Base-by-base conservation (phyloP, 768 basidiomycete species). In the Rickenella mellea region DNA sequence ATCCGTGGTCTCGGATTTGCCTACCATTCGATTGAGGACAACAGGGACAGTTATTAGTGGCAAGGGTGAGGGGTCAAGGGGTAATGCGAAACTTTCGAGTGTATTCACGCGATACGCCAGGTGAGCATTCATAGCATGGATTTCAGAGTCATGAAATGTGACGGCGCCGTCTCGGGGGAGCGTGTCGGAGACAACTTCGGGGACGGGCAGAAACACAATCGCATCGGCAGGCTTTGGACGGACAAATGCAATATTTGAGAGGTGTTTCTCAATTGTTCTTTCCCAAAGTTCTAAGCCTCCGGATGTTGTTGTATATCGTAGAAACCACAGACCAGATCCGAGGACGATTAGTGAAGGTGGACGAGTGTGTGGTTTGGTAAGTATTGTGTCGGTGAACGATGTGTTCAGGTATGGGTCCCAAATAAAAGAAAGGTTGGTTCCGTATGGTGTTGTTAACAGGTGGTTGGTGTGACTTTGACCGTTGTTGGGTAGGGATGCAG, bases 321-420 rank as follows among this genome's bases (percentile, higher is more conserved):
- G 72, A 57, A 89, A 89, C 91, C 91, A 93, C 27, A 94, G 65
- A 0, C 91, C 91, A 11, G 84, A 80, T 8, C 91, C 91, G 12
- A 96, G 57, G 8, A 93, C 81, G 22, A 92, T 70, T 35, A 96
- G 61, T 0, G 81, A 50, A 41, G 9, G 47, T 39, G 8, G 25
- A 42, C 4, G 41, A 27, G 29, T 35, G 31, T 27, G 24, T 10
- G 39, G 25, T 19, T 56, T 41, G 22, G 58, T 48, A 27, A 84
- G 61, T 36, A 76, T 54, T n/a, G 66, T 53, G 30, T 63, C 54
- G 12, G 78, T 70, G 40, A 66, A 63, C 1, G 83, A 76, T 10
- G 69, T 62, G 57, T 93, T 96, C 32, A 94, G 71, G 58, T 77
- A 94, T 12, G 91, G 91, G 51, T 93, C 91, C 91, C 91, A 91